Percentiles rank a stretch among this genome's conserved stretches.
These are phyloP conservation scores for Gilbertella persicaria DNA, from an alignment of 371 early-diverging fungal species.

Conservation along the genomic window DNA sequence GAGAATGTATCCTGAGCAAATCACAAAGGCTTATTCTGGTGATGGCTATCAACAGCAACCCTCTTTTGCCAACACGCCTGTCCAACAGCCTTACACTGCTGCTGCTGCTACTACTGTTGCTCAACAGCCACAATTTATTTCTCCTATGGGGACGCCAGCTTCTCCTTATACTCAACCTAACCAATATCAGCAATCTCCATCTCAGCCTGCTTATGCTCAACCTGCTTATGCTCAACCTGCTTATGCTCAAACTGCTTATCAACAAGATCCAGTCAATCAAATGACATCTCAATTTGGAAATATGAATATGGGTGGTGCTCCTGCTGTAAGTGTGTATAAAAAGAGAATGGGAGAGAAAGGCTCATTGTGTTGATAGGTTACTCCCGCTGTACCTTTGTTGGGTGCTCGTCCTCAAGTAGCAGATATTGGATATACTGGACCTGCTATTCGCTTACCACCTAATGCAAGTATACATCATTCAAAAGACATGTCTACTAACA, in stretches of 20 bases:
- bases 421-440: conserved; percentile 56
- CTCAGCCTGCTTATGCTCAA: conserved; percentile 24
- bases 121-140: conserved; percentile 31
- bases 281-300: conserved; percentile 50
- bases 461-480: conserved; percentile 37
- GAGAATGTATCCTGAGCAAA: conserved; percentile 67
- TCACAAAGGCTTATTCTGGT: conserved; percentile 48
- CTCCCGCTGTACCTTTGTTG: conserved; percentile 49
- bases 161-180: conserved; percentile 20
- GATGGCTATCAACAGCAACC: conserved; percentile 20
- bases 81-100: too few species aligned
- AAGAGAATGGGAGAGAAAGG: neutral
- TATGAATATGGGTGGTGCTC: conserved; percentile 34
- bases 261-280: conserved; percentile 28
- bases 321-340: conserved; percentile 11
- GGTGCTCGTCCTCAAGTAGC: conserved; percentile 61
- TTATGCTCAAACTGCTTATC: conserved; percentile 31
- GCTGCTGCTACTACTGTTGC: conserved; percentile 17
- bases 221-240: conserved; percentile 19
- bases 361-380: conserved; percentile 11
- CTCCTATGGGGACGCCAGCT: conserved; percentile 26
- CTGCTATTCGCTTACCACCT: conserved; percentile 60
- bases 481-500: neutral
- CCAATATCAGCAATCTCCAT: conserved; percentile 21
- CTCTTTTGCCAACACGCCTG: conserved; percentile 5